Evolutionary conservation across 257 asterid species (phyloP), one percentile per base, ranked within the genome.

Genomic region (Nicotiana paniculata): DNA sequence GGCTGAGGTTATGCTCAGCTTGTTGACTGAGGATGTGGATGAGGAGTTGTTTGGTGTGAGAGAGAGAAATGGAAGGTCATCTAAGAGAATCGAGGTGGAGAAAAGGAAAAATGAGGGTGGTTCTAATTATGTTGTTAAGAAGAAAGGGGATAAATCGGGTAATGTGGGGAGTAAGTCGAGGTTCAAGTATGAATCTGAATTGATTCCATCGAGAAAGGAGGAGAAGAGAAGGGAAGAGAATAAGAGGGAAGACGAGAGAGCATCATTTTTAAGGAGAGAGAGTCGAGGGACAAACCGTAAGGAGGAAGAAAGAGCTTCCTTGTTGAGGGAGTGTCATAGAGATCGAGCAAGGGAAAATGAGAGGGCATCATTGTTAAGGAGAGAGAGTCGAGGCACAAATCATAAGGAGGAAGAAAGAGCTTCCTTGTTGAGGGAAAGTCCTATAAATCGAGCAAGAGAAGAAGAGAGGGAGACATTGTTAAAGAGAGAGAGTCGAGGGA

Each of bases 1-100:
- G 89, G 97, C 91, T 13, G 99, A 96, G 88, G 90, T 76, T 83
- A 26, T 94, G 87, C 98, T 94, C 85, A 90, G 91, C 85, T 91
- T 96, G 93, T 82, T 96, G 91, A 59, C 88, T 69, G 94, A 90
- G 80, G 95, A 90, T 79, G 53, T 86, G 16, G 88, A 84, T n/a
- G 92, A 87, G 79, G 92, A 90, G 88, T 84, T 89, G 77, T 76
- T 84, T 59, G 84, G 63, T 90, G 85, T 81, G 77, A 82, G 82
- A 9, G 86, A 75, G 90, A 91, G 88, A 81, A 87, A 83, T 7
- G 85, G 77, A 4, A 86, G 91, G 82, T 16, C 81, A 13, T 55
- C 63, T 83, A 88, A 89, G 89, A 90, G 89, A 74, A 83, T 87
- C 0, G 83, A 86, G 30, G 80, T 82, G 85, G 92, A 84, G 84